A percentile compares a stretch with the other conserved stretches of the same genome.
Conservation (phyloP, 73 alveolate species). For the Halteria grandinella region DNA sequence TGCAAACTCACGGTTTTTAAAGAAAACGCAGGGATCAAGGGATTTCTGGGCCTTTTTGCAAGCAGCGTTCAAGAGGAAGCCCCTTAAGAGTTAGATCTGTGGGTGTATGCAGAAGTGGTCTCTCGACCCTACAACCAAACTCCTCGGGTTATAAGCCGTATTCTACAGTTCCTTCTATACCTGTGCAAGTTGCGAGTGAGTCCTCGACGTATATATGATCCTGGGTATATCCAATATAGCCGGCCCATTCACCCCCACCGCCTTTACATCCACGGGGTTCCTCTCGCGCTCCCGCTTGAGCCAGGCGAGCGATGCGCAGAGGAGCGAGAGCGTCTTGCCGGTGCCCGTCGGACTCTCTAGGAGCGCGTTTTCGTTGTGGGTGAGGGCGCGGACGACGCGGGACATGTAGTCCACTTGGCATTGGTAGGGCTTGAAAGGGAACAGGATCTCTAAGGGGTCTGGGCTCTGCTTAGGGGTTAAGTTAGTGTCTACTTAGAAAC, state of each 20-base stretch:
- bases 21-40: neutral
- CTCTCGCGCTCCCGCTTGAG: slow-evolving; percentile 64
- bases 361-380: slow-evolving; percentile 75
- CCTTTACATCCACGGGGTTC: slow-evolving; percentile 58
- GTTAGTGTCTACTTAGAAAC: slow-evolving; percentile 18
- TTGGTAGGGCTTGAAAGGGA: slow-evolving; percentile 88
- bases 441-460: slow-evolving; percentile 54
- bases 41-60: slow-evolving; percentile 22
- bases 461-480: too few relatives aligned
- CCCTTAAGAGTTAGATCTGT: neutral
- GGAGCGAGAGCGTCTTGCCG: slow-evolving; percentile 90
- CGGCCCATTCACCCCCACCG: too few relatives aligned
- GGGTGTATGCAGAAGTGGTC: slow-evolving; percentile 74
- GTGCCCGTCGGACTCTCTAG: slow-evolving; percentile 96
- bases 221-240: slow-evolving; percentile 21
- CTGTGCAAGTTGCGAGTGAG: slow-evolving; percentile 85
- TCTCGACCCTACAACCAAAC: slow-evolving; percentile 77
- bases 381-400: slow-evolving; percentile 81
- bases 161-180: slow-evolving; percentile 72
- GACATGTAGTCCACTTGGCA: slow-evolving; percentile 80
- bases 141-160: slow-evolving; percentile 73
- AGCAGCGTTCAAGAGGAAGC: neutral
- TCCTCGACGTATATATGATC: slow-evolving; percentile 78
- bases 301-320: slow-evolving; percentile 83
- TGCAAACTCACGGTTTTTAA: slow-evolving; percentile 9